phyloP scores from a whole-genome alignment of 208 protist genomes.

The Wallacemonas sp. region DNA sequence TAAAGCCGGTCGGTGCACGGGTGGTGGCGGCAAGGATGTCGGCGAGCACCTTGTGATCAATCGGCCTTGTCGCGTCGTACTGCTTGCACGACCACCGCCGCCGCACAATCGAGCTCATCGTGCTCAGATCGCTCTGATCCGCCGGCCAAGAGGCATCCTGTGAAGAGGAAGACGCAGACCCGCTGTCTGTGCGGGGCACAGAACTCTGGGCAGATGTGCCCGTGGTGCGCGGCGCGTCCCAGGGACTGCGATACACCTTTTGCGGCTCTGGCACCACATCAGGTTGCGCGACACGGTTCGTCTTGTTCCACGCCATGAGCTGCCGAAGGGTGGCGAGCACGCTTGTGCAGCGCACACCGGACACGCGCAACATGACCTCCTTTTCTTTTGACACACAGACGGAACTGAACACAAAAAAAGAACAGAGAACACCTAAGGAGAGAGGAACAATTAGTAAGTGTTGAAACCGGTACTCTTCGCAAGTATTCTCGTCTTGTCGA shows the following conservation, averaged over 20 bases:
- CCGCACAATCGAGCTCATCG: slow-evolving; percentile 37
- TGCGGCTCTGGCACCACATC: not conserved
- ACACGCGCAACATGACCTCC: slow-evolving; percentile 7
- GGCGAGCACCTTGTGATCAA: slow-evolving; percentile 40
- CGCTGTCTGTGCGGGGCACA: too few relatives aligned
- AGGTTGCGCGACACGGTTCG: slow-evolving; percentile 29
- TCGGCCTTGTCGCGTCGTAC: slow-evolving; percentile 45
- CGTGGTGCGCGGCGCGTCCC: slow-evolving; percentile 5
- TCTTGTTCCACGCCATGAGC: slow-evolving; percentile 42
- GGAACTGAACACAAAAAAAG: not conserved
- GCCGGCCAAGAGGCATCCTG: too few relatives aligned
- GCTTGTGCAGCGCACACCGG: slow-evolving; percentile 9
- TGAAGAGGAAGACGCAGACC: too few relatives aligned
- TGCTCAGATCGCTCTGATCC: slow-evolving; percentile 1
- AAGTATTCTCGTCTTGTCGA: too few relatives aligned
- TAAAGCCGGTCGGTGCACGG: slow-evolving; percentile 76
- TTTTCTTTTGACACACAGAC: not conserved
- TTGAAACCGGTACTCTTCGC: too few relatives aligned
- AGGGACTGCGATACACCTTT: slow-evolving; percentile 12
- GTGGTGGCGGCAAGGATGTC: slow-evolving; percentile 56
- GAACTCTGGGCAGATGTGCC: too few relatives aligned
- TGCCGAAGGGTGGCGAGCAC: slow-evolving; percentile 31
- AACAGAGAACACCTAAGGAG: slow-evolving; percentile 17
- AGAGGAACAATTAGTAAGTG: too few relatives aligned
- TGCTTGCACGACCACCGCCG: slow-evolving; percentile 51